Conservation (phyloP, 495 filamentous ascomycete species). For the Penicillium desertorum region DNA sequence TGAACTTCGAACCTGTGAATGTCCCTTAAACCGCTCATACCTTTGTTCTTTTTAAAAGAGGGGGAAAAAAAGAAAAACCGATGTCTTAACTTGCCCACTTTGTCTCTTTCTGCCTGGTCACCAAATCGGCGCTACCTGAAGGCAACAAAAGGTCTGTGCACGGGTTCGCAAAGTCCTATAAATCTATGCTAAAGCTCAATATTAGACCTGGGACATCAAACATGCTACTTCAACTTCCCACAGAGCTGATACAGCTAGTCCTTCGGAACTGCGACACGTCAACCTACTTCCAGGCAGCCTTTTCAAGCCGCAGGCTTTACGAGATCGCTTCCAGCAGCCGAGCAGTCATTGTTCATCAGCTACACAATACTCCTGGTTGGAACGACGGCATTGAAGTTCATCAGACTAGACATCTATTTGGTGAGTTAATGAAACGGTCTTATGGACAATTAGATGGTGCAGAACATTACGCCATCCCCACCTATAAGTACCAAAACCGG, state of each 20-base stretch:
- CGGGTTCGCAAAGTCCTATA: neutral
- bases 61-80: too few relatives aligned
- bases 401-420: constrained; percentile 30
- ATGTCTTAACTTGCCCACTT: neutral
- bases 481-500: constrained; percentile 24
- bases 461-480: constrained; percentile 27
- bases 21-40: too few relatives aligned
- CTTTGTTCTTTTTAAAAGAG: too few relatives aligned
- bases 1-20: too few relatives aligned
- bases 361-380: constrained; percentile 36
- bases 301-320: constrained; percentile 57
- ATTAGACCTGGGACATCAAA: neutral
- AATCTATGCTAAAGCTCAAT: neutral
- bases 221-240: constrained; percentile 41
- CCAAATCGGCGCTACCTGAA: neutral
- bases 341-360: constrained; percentile 35
- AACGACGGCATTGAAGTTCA: constrained; percentile 15
- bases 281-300: constrained; percentile 37
- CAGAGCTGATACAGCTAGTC: constrained; percentile 44
- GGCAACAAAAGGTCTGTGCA: constrained; percentile 5
- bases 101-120: neutral
- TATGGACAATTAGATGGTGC: constrained; percentile 35
- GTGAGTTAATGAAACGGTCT: constrained; percentile 24
- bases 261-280: constrained; percentile 34
- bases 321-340: constrained; percentile 78